Base-by-base conservation (phyloP, 805 yeast species). In the Metschnikowia colocasiae region DNA sequence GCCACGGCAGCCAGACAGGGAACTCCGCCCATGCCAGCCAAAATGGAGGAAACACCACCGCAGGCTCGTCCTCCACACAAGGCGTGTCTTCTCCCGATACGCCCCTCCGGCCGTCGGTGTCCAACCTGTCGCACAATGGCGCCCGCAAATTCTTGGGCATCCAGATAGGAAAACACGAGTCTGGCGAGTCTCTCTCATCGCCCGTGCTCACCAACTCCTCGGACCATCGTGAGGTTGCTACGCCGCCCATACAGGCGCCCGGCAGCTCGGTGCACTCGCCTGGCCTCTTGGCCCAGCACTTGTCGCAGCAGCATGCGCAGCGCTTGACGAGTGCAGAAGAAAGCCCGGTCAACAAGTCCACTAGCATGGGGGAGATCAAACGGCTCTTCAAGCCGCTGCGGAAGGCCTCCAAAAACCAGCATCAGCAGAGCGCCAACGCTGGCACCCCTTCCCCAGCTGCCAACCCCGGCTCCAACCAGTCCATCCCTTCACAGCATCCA, bases 291-390 rank as follows among this genome's bases (percentile, higher is more conserved):
- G 46, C 41, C 23, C 47, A 30, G 27, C 45, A 50, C 41, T 23
- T n/a, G 19, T 23, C 40, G 25, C 54, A 47, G 46, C 49, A 47
- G n/a, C 33, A 29, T 30, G 45, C 49, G 15, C 47, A 43, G 9
- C 54, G 49, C 8, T 56, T 46, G 35, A 38, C 44, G 16, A 19
- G 41, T 10, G 44, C 40, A 15, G 56, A 51, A 8, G 54, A 67
- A 5, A 57, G 60, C 50, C 59, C 63, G 7, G 67, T 67, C 43
- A 59, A 62, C 56, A 67, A 65, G 45, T 57, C 73, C 6, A 67
- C 62, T 48, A 81, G 88, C 20, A 83, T 84, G 87, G 83, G 78
- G 20, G 90, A 84, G 55, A 67, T 85, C 63, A 85, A 84, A 59
- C 74, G 87, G 58, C 83, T 85, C 55, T 85, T 85, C 63, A 79